Evolutionary conservation across 2,329 filamentous ascomycete genomes (phyloP).

Genomic region (Trichothecium roseum): DNA sequence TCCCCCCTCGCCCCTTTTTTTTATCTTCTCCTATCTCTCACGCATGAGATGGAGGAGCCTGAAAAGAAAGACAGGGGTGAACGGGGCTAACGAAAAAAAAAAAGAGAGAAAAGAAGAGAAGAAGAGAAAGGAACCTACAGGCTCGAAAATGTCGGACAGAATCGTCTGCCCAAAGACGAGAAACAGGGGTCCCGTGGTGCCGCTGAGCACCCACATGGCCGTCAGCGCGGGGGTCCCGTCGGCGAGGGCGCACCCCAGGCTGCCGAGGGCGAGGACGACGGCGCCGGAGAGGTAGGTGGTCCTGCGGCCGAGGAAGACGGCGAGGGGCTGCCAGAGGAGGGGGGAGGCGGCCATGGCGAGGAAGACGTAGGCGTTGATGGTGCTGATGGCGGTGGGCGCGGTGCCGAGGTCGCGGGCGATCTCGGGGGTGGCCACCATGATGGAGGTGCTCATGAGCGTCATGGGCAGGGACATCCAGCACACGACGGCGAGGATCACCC

Average conservation of each 20-base stretch:
- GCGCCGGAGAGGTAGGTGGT: conserved; percentile 6
- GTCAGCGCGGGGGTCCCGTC: conserved; percentile 6
- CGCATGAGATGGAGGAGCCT: too few relatives aligned
- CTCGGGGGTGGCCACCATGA: conserved; percentile 8
- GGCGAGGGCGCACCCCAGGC: conserved; percentile 6
- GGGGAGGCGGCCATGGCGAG: conserved; percentile 8
- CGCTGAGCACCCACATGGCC: conserved; percentile 7
- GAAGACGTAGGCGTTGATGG: conserved; percentile 7
- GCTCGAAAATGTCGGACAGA: conserved; percentile 8
- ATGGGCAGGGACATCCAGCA: conserved; percentile 10
- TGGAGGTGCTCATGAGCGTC: conserved; percentile 7
- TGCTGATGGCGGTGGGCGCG: conserved; percentile 6
- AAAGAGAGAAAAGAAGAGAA: too few relatives aligned
- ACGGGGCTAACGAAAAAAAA: too few relatives aligned
- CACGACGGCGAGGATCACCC: conserved; percentile 9
- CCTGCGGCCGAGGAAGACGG: conserved; percentile 6
- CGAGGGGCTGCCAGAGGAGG: conserved; percentile 8
- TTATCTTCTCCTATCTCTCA: too few relatives aligned
- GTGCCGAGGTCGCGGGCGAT: conserved; percentile 6
- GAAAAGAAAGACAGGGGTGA: too few relatives aligned
- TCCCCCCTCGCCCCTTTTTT: too few relatives aligned
- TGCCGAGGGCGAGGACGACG: conserved; percentile 4
- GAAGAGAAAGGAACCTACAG: not conserved
- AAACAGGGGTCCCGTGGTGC: conserved; percentile 9
- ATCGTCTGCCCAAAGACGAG: conserved; percentile 9